Evolutionary conservation across 805 yeast genomes (phyloP), one percentile per base, ranked within the genome.

Genomic region (Candida caryicola): DNA sequence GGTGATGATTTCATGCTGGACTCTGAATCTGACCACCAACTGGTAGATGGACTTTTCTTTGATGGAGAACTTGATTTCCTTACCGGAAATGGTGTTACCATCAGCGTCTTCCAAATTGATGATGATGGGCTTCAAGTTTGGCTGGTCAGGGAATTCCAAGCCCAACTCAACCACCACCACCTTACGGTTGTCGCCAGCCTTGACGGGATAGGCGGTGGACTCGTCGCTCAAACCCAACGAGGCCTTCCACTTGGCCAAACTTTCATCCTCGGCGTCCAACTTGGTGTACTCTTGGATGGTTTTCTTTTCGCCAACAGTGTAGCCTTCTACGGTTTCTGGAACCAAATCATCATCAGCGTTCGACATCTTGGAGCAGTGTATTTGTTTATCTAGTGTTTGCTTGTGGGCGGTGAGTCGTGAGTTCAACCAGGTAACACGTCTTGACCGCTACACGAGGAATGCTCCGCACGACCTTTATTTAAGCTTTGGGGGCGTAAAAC

Each of bases 1-100:
- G 2, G 96, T 89, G 51, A 90, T 81, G 48, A 90, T 86, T 58
- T 86, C 95, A 54, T 85, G 91, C 62, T 89, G 96, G 23, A 90
- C 83, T 49, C 88, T 77, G 67, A 89, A 90, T 48, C 77, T 81
- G 54, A 88, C 78, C 45, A 69, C 76, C 55, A 88, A 71, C 52
- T 78, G 81, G 63, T 87, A 89, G 23, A 78, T 67, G 13, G 91
- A 74, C 49, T 79, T 82, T 55, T 88, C 96, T 57, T 85, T 85
- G 59, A 89, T 81, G 57, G 75, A 74, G 63, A 87, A 83, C 44
- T 84, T 77, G 50, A 81, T 77, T 36, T 79, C 79, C 41, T 79
- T 76, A 39, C 82, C 65, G 23, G 71, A 66, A 46, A 78, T 74
- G 36, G 83, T 66, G 29, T 79, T 76, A 39, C 77, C 73, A 28